Evolutionary conservation across 768 basidiomycete genomes (phyloP), one percentile per base, ranked within the genome.

Genomic region (Rossbeevera mucosa): DNA sequence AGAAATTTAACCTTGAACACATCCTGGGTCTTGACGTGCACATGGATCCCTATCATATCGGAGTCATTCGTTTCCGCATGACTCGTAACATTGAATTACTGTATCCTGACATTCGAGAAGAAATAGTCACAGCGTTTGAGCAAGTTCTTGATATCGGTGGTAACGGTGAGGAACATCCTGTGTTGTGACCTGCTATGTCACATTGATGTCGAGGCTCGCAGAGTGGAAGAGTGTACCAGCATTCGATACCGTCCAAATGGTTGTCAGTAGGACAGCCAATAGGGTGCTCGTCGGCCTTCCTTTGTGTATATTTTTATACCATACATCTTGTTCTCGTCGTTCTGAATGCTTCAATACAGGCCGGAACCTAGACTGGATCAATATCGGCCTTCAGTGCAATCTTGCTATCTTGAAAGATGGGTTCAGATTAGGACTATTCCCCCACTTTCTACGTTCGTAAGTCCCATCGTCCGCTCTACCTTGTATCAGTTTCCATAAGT

Each of bases 41-140:
- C 8, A 38, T 65, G 1, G 55, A 67, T 33, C 38, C 40, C 3
- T 70, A 69, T 46, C 74, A 74, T 42, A 33, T 64, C 5, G 26
- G 33, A 4, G 48, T 70, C 29, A 41, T 75, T 22, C 66, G 61
- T 13, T 48, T 56, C 2, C 56, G 59, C 5, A 57, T 76, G 6
- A 71, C 71, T 18, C 70, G 77, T 9, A 74, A 74, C 36, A 65
- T 81, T 6, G 65, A 59, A 1, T 51, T 44, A 1, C 51, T 74
- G 4, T 76, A 77, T 52, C 67, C 72, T 1, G 70, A 71, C 20
- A 58, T 82, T 16, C 68, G 66, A 12, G 72, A 77, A 13, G 82
- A 83, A 58, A 64, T 80, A 12, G 47, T 61, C 1, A 49, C 62
- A 0, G 66, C 79, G 0, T 75, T 80, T 49, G 57, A 60, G 4